phyloP scores from a whole-genome alignment of 116 monocot genomes.

The Phalaenopsis hybrid region DNA sequence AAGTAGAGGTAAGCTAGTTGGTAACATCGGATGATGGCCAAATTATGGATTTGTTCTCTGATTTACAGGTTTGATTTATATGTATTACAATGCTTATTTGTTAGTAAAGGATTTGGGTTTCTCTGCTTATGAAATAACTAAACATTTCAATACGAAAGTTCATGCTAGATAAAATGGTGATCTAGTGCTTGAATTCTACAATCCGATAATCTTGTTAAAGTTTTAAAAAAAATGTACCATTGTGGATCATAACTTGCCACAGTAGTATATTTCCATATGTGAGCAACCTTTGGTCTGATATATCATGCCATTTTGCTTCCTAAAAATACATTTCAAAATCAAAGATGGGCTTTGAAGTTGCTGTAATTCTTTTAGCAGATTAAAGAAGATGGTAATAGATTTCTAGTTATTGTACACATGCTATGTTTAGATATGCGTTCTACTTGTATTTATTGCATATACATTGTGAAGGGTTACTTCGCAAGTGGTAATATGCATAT shows the following conservation, averaged over 20 bases:
- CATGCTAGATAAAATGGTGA: background rate
- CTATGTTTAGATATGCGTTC: background rate
- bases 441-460: background rate
- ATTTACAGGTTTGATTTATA: background rate
- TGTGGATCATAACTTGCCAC: background rate
- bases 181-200: background rate
- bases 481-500: background rate
- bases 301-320: background rate
- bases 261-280: background rate
- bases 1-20: conserved; percentile 48
- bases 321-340: background rate
- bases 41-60: background rate
- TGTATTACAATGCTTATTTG: background rate
- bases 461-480: background rate
- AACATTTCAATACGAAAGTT: background rate
- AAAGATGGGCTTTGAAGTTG: background rate
- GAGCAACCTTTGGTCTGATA: background rate
- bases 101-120: background rate
- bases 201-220: background rate
- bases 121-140: background rate
- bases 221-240: background rate
- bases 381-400: background rate
- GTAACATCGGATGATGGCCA: background rate
- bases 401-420: background rate
- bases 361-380: background rate